These are phyloP conservation scores for Begonia loranthoides DNA, from an alignment of 306 rosid species.

Conservation along the genomic window DNA sequence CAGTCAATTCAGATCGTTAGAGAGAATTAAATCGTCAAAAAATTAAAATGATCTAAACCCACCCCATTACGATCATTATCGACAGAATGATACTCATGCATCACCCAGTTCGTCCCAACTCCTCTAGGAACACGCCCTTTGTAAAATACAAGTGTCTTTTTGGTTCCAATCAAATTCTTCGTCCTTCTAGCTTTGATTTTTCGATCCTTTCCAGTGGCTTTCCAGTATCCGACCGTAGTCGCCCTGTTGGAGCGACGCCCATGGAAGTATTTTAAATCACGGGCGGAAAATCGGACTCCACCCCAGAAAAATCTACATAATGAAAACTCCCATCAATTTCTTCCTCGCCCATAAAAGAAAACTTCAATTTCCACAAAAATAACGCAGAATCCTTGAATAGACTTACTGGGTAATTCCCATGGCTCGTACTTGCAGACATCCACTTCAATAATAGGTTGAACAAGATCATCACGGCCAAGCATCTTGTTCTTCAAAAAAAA, in stretches of 20 bases:
- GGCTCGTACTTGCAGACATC: constrained; percentile 44
- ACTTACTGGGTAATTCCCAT: constrained; percentile 37
- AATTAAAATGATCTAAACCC: background rate
- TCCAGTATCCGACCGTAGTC: constrained; percentile 56
- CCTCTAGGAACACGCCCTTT: constrained; percentile 15
- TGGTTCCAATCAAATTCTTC: constrained; percentile 28
- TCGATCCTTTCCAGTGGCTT: constrained; percentile 40
- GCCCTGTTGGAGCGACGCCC: constrained; percentile 23
- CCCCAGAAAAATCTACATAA: constrained; percentile 15
- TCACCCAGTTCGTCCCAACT: constrained; percentile 35
- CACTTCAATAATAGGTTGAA: constrained; percentile 21
- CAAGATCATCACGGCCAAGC: constrained; percentile 6
- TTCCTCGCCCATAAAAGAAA: background rate
- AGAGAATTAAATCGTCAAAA: background rate
- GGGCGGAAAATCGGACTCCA: constrained; percentile 24
- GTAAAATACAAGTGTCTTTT: constrained; percentile 51
- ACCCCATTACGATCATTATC: constrained; percentile 21
- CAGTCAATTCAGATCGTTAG: background rate
- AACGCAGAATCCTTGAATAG: no score
- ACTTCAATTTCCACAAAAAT: background rate
- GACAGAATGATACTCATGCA: constrained; percentile 45
- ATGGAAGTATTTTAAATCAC: constrained; percentile 19
- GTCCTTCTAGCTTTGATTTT: constrained; percentile 13
- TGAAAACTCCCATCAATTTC: background rate
- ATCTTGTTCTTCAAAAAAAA: constrained; percentile 35